Evolutionary conservation across 129 eudicot species (phyloP), one percentile per base, ranked within the genome.

Genomic region (Flaveria sonorensis): DNA sequence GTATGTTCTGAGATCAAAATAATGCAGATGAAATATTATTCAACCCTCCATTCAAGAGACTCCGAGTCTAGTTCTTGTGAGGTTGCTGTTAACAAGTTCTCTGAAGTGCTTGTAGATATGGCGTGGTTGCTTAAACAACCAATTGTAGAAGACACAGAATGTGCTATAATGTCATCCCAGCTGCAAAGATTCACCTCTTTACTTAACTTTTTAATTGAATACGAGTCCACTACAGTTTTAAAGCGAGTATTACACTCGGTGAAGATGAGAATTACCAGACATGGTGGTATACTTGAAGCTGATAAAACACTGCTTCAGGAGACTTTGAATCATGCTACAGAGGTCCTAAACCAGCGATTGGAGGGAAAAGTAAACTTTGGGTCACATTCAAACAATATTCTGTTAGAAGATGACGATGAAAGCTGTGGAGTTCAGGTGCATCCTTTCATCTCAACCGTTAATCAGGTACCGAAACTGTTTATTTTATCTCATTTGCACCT

Each of bases 61-160:
- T 79, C 70, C 9, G 70, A 76, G 53, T 39, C 50, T 59, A 74
- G 77, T 70, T 81, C 51, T 30, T 88, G 93, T 66, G 87, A 84
- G 57, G 77, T 77, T 51, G 85, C 77, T 50, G 79, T 50, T 50
- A 72, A 66, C 32, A 71, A 75, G 62, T 85, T 85, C 53, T 88
- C 90, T 4, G 89, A 85, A 10, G 85, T 90, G 63, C 75, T 90
- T 11, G 53, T 84, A n/a, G 95, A 90, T 70, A 79, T 88, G 45
- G 97, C 96, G 20, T 93, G 97, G 97, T 83, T 86, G 69, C 86
- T 93, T 43, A 90, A 85, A 84, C 80, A 86, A 72, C 97, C 97
- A 23, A 14, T 68, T 20, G 51, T 83, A 28, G 89, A 81, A 73
- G 75, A 79, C 76, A 59, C 69, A 46, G 85, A 73, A 45, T 71